Evolutionary conservation across 768 basidiomycete genomes (phyloP).

Genomic region (Boletus patriciae): DNA sequence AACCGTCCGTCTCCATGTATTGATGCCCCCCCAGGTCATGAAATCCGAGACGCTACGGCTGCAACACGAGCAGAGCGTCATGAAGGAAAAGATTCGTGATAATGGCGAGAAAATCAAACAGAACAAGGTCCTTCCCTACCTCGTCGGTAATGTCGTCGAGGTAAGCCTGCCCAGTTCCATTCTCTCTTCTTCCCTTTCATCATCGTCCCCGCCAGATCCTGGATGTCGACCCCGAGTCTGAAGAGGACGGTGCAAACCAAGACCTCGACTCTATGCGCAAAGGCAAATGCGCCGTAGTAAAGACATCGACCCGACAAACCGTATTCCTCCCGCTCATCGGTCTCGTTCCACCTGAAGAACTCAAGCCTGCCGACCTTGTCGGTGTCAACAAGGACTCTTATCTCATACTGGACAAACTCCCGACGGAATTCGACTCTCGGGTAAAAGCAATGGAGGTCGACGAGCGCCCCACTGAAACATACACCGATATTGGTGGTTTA

Average conservation of each 20-base stretch:
- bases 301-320: constrained; percentile 97
- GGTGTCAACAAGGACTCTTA: constrained; percentile 99
- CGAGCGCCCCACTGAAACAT: constrained; percentile 94
- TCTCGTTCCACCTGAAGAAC: constrained; percentile 88
- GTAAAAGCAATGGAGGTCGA: constrained; percentile 99
- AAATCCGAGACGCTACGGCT: constrained; percentile 89
- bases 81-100: constrained; percentile 99
- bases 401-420: constrained; percentile 91
- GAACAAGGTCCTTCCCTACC: constrained; percentile 97
- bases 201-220: constrained; percentile 62
- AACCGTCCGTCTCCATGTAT: not conserved
- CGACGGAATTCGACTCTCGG: constrained; percentile 95
- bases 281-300: constrained; percentile 98
- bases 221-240: constrained; percentile 88
- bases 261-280: constrained; percentile 95
- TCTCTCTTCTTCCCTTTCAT: constrained; percentile 2
- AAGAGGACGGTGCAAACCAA: constrained; percentile 94
- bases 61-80: constrained; percentile 90
- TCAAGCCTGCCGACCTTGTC: constrained; percentile 91
- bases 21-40: constrained; percentile 71
- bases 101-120: constrained; percentile 99
- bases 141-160: constrained; percentile 97
- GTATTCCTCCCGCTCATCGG: constrained; percentile 98
- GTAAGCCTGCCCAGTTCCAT: constrained; percentile 38
- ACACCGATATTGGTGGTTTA: constrained; percentile 95